A percentile compares a stretch with the other conserved stretches of the same genome.
Conservation (phyloP, 495 filamentous ascomycete species). For the Podospora pseudocomata region DNA sequence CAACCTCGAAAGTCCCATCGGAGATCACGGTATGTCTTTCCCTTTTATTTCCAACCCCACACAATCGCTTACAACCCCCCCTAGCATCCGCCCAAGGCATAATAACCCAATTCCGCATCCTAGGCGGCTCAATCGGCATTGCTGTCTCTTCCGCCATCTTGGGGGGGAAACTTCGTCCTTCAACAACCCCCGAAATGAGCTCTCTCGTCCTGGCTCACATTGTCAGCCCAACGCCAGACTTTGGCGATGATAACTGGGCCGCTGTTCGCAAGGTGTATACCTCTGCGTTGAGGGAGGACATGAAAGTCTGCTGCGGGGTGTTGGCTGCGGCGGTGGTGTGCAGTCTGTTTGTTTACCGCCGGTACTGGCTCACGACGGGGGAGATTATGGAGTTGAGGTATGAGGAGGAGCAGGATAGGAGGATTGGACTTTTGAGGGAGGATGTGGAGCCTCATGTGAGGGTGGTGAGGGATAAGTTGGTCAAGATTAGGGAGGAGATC, state of each 20-base stretch:
- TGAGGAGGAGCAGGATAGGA: conserved; percentile 18
- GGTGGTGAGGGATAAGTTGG: neutral
- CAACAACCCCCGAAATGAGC: conserved; percentile 9
- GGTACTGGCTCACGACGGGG: conserved; percentile 22
- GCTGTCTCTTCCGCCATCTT: conserved; percentile 43
- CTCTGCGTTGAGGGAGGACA: conserved; percentile 37
- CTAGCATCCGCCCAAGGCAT: conserved; percentile 50
- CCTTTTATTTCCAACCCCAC: neutral
- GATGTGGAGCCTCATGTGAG: neutral
- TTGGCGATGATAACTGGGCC: conserved; percentile 15
- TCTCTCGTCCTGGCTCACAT: conserved; percentile 25
- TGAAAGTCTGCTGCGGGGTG: conserved; percentile 39
- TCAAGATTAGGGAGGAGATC: neutral
- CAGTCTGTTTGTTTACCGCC: conserved; percentile 31
- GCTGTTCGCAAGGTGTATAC: conserved; percentile 33
- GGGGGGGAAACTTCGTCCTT: neutral
- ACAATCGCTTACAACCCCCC: no score
- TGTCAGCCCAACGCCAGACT: conserved; percentile 12
- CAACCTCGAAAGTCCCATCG: conserved; percentile 29
- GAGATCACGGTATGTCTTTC: conserved; percentile 35
- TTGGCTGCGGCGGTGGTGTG: conserved; percentile 30
- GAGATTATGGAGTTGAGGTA: conserved; percentile 27
- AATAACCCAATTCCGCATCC: conserved; percentile 48
- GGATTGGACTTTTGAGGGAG: neutral
- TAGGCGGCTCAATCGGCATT: conserved; percentile 53